Conservation (phyloP, 1,284 basidiomycete genomes). For the Pseudomicrostroma phylloplanum region DNA sequence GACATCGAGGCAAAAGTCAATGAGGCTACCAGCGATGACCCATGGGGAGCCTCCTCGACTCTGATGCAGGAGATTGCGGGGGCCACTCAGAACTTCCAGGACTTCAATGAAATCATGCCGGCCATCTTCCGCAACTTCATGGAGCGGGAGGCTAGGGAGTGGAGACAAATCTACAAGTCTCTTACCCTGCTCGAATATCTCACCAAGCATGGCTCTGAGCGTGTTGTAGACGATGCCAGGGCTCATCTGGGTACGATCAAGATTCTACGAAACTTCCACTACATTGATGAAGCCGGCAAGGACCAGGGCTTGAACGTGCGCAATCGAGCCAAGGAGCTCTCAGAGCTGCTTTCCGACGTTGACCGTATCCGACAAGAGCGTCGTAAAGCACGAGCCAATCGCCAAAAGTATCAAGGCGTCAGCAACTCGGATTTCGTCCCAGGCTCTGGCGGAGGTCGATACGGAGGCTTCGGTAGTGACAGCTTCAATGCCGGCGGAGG, state of each 20-base stretch:
- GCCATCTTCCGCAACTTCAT: conserved; percentile 75
- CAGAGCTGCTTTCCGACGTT: conserved; percentile 79
- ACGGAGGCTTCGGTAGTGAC: conserved; percentile 77
- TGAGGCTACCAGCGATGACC: conserved; percentile 96
- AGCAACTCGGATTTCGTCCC: conserved; percentile 73
- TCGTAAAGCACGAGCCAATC: conserved; percentile 86
- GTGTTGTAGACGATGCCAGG: conserved; percentile 93
- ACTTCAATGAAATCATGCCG: conserved; percentile 99
- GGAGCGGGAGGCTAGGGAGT: conserved; percentile 93
- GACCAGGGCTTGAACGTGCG: conserved; percentile 98
- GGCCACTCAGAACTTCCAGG: conserved; percentile 90
- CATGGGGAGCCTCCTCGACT: conserved; percentile 97
- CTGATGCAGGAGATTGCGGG: conserved; percentile 97
- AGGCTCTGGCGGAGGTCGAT: conserved; percentile 59
- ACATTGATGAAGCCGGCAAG: conserved; percentile 97
- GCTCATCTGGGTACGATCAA: conserved; percentile 91
- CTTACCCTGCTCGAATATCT: conserved; percentile 90
- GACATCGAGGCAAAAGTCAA: conserved; percentile 96
- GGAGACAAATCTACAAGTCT: conserved; percentile 99
- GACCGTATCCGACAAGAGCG: conserved; percentile 83
- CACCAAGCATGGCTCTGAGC: conserved; percentile 94
- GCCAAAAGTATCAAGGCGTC: conserved; percentile 79
- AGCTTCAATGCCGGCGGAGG: conserved; percentile 53
- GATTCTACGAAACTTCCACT: conserved; percentile 96
- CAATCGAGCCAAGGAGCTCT: conserved; percentile 85